Evolutionary conservation across 2,329 filamentous ascomycete genomes (phyloP), one percentile per base, ranked within the genome.

Genomic region (Colletotrichum eleusines): DNA sequence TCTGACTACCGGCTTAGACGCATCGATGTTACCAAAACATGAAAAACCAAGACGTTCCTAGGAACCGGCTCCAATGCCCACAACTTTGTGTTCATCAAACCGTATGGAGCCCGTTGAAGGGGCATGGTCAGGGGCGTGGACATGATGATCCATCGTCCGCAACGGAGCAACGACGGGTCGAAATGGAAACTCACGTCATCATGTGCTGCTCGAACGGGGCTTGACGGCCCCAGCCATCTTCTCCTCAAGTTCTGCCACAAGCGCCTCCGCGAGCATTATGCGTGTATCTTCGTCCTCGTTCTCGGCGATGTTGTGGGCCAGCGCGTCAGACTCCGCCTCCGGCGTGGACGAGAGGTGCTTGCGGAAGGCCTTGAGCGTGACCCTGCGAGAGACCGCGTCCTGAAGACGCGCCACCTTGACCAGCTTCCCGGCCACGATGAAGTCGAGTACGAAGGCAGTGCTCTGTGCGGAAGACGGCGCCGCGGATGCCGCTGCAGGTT

Each of bases 201-300:
- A 26, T 9, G 4, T 9, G 9, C 16, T 20, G 18, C 5, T 1
- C 4, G 38, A n/a, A 14, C 1, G 23, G 3, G 8, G 12, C 6
- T 18, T 26, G 23, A 6, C 14, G 1, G 6, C 3, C 3, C 3
- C n/a, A 11, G 58, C 3, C 16, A 62, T 7, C 11, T 16, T 40
- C 2, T 28, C 16, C 8, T 16, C 26, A 23, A 62, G 18, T 2
- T 51, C 28, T 11, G 46, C 44, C 12, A 12, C 33, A 1, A 62
- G n/a, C 2, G 59, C n/a, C 23, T 63, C 60, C 26, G 60, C 60
- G 12, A 63, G 35, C 60, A 63, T 54, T 1, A 44, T 20, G 12
- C 60, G 60, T 2, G 48, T 31, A 18, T 12, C 26, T 38, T 44
- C 26, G 28, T 42, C 60, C 4, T n/a, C 35, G 12, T 40, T 33